Evolutionary conservation across 345 rosid species (phyloP), one percentile per base, ranked within the genome.

Genomic region (Camelina sativa): DNA sequence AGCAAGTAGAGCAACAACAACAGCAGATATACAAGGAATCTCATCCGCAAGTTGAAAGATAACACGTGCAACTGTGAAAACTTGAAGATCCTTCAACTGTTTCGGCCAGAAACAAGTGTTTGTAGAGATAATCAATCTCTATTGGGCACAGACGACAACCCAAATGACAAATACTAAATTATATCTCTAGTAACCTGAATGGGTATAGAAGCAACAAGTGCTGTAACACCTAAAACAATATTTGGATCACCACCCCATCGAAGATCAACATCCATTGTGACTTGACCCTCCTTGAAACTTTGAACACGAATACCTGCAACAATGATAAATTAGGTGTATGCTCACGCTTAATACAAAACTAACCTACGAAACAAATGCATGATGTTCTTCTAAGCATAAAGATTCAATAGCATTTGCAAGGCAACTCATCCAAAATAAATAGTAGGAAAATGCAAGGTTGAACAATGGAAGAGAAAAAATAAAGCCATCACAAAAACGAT

Each of bases 181-280:
- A 41, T 16, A 47, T 53, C 28, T 72, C 57, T 16, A 60, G 32
- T 72, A 81, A 91, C 99, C 94, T 96, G 99, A 76, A 96, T 92
- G 76, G 99, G 98, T 83, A 96, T 88, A 55, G 98, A 92, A 81
- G 97, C 99, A 79, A 96, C 97, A 69, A 89, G 83, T 50, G 98
- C 96, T 73, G 97, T 90, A 59, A 88, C 98, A 59, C 90, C 96
- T 84, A 96, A 82, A 81, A 96, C 79, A 68, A 96, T 96, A 82
- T 88, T 91, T 57, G 99, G 99, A 84, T 96, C 96, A 81, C 98
- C 99, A 78, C 99, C 88, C 99, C 98, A 96, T 50, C 98, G 90
- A 46, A 96, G 86, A 86, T 96, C 99, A 50, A 92, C 88, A 59
- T 92, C 99, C 99, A 92, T 91, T 28, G 82, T 96, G 67, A 96